These are phyloP conservation scores for Xenosphaeropsis pyriputrescens DNA, from an alignment of 2,329 filamentous ascomycete species.

Conservation along the genomic window DNA sequence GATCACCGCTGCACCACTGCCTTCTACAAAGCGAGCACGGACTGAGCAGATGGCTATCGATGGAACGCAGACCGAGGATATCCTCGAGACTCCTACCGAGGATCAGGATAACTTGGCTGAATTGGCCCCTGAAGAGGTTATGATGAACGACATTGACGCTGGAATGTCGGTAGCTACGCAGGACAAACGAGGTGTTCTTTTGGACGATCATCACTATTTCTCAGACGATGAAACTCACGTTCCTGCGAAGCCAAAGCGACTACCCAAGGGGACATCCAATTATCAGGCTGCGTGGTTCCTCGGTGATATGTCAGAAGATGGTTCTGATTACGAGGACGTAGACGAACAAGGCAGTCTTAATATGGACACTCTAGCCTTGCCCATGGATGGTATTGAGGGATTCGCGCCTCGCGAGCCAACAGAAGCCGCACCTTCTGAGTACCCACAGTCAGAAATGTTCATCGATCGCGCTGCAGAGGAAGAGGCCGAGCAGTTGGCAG, in stretches of 20 bases:
- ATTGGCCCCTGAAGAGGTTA: slow-evolving; percentile 72
- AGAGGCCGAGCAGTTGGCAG: slow-evolving; percentile 66
- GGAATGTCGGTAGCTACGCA: slow-evolving; percentile 27
- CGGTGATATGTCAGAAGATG: slow-evolving; percentile 58
- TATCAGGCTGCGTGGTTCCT: slow-evolving; percentile 95
- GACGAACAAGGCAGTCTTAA: slow-evolving; percentile 46
- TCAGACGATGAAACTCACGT: slow-evolving; percentile 66
- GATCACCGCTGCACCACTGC: slow-evolving; percentile 63
- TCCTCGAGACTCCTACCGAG: slow-evolving; percentile 57
- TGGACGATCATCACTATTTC: slow-evolving; percentile 97
- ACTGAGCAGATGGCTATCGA: slow-evolving; percentile 57
- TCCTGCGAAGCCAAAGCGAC: slow-evolving; percentile 48
- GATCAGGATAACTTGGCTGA: slow-evolving; percentile 75
- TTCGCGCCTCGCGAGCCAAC: slow-evolving; percentile 52
- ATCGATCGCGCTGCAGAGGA: slow-evolving; percentile 63
- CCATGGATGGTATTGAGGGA: slow-evolving; percentile 74
- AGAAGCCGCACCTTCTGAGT: slow-evolving; percentile 72
- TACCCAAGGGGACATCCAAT: slow-evolving; percentile 83
- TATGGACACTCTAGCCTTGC: slow-evolving; percentile 40
- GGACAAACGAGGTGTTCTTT: slow-evolving; percentile 69
- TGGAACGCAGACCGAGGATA: slow-evolving; percentile 32
- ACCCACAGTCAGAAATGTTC: slow-evolving; percentile 89
- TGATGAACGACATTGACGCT: slow-evolving; percentile 56
- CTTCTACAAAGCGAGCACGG: slow-evolving; percentile 43
- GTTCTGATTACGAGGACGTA: slow-evolving; percentile 65